Evolutionary conservation across 2,329 filamentous ascomycete genomes (phyloP), one percentile per base, ranked within the genome.

Genomic region (Anthostomella pinea): DNA sequence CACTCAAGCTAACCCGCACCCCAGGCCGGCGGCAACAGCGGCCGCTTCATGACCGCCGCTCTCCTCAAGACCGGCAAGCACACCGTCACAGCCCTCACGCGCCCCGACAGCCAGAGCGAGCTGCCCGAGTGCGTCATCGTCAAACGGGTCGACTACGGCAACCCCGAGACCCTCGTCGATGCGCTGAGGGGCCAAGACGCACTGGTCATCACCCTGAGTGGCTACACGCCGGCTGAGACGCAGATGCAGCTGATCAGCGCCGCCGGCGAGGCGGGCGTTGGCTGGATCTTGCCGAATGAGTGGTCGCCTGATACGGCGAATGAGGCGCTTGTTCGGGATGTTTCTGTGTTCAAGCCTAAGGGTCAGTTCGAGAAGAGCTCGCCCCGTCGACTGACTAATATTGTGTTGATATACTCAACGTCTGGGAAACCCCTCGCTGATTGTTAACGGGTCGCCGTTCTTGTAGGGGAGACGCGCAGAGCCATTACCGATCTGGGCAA

Each of bases 161-260:
- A 66, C 21, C 51, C 63, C 23, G 45, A 51, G 3, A 61, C 67
- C 1, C 49, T 81, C 4, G 62, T 75, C 1, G 50, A 56, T 1
- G 74, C 73, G 5, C 68, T 81, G 5, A 50, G 59, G n/a, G 72
- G 63, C 39, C 73, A 80, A 46, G 65, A 81, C 14, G 68, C 69
- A 29, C 60, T 81, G 5, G 65, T 78, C 45, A 77, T 81, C 35
- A 73, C 73, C 5, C 54, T 81, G 35, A 45, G 64, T 8, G 56
- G 60, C 1, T 43, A 29, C 0, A 72, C 70, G 0, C 63, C 72
- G 1, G 56, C 46, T 0, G 68, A 70, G n/a, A 66, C 64, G 4
- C 67, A 75, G 28, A 57, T 51, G 43, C 70, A 70, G 41, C 59
- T 81, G 18, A 60, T 79, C 41, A 54, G 60, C 9, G 77, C 77